Conservation (phyloP, 352 stramenopile genomes). For the Thalassiosira livingstoniorum region DNA sequence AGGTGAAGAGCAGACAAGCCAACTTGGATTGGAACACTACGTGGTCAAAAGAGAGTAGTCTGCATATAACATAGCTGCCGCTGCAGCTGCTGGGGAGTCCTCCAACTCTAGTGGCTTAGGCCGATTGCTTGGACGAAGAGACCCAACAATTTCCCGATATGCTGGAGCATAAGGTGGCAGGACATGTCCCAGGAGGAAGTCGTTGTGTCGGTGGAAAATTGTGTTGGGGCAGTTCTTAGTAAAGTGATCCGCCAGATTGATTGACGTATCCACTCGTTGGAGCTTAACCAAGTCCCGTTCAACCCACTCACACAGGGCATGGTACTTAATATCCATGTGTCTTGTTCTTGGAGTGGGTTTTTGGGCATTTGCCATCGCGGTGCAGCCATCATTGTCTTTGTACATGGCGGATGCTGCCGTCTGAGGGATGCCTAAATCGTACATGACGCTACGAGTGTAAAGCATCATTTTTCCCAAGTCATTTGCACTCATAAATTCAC, state of each 20-base stretch:
- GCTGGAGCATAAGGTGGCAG: background rate
- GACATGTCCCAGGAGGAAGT: slow-evolving; percentile 13
- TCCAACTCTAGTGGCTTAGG: background rate
- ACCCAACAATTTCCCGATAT: background rate
- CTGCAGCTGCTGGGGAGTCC: background rate
- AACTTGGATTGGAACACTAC: background rate
- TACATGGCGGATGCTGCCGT: slow-evolving; percentile 9
- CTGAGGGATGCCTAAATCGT: slow-evolving; percentile 19
- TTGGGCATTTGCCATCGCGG: slow-evolving; percentile 12
- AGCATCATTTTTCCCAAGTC: slow-evolving; percentile 17
- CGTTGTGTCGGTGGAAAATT: background rate
- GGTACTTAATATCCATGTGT: slow-evolving; percentile 44
- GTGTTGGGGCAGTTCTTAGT: slow-evolving; percentile 1
- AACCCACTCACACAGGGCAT: slow-evolving; percentile 33
- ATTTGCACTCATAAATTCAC: slow-evolving; percentile 20
- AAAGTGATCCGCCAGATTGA: background rate
- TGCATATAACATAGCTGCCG: background rate
- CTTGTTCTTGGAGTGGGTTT: slow-evolving; percentile 21
- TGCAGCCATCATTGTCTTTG: slow-evolving; percentile 27
- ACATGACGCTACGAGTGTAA: slow-evolving; percentile 6
- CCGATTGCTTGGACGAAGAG: background rate
- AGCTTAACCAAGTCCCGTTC: slow-evolving; percentile 2
- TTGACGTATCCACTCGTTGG: background rate
- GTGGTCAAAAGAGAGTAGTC: background rate
- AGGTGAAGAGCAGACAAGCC: background rate